phyloP scores from a whole-genome alignment of 805 yeast genomes.

The Metschnikowia gelsemii region DNA sequence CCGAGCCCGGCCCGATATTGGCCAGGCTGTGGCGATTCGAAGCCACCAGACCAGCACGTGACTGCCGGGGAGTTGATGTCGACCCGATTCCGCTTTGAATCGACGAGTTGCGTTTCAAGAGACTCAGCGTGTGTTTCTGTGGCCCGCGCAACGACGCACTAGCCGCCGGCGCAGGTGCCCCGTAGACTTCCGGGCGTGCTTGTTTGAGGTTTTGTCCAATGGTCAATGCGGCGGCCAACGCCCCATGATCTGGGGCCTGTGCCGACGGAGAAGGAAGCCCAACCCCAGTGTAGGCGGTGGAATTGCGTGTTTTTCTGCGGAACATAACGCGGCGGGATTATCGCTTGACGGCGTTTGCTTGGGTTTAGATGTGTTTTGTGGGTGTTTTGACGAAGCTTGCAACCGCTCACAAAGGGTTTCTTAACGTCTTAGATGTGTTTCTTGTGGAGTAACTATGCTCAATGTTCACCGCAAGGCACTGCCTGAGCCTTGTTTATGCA shows the following conservation, averaged over 20 bases:
- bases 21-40: slow-evolving; percentile 13
- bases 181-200: slow-evolving; percentile 18
- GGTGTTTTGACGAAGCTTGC: too few relatives aligned
- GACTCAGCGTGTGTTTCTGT: slow-evolving; percentile 17
- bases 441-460: too few relatives aligned
- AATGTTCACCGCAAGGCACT: too few relatives aligned
- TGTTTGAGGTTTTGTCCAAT: slow-evolving; percentile 37
- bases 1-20: too few relatives aligned
- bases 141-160: slow-evolving; percentile 20
- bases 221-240: slow-evolving; percentile 46
- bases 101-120: slow-evolving; percentile 21
- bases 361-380: too few relatives aligned
- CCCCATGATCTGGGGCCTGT: slow-evolving; percentile 37
- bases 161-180: slow-evolving; percentile 8
- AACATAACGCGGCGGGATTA: slow-evolving; percentile 24
- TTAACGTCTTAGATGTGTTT: too few relatives aligned
- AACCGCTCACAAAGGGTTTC: too few relatives aligned
- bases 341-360: too few relatives aligned
- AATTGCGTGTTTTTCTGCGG: slow-evolving; percentile 32
- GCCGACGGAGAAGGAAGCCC: slow-evolving; percentile 34
- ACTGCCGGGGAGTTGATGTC: slow-evolving; percentile 9
- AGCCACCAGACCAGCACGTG: slow-evolving; percentile 11
- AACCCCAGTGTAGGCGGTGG: slow-evolving; percentile 44
- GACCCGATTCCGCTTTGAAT: slow-evolving; percentile 11
- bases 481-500: too few relatives aligned